phyloP scores from a whole-genome alignment of 805 yeast species.

The Suhomyces tanzawaensis region DNA sequence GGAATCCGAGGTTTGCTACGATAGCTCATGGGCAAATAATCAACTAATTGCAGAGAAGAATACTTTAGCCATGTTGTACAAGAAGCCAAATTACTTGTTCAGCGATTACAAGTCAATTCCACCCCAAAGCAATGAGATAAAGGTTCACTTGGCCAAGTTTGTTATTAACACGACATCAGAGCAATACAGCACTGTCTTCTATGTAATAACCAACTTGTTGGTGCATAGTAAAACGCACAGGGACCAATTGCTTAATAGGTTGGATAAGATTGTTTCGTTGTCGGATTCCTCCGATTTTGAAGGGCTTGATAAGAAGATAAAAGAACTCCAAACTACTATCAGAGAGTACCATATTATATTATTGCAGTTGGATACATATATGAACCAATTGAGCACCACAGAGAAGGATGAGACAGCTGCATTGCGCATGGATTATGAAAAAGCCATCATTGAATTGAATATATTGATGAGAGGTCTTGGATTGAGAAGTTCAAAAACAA shows the following conservation, averaged over 20 bases:
- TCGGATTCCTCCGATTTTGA: slow-evolving; percentile 36
- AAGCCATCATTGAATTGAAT: slow-evolving; percentile 31
- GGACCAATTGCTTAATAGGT: slow-evolving; percentile 36
- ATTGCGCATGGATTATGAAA: slow-evolving; percentile 33
- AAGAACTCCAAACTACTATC: slow-evolving; percentile 30
- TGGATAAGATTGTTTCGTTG: slow-evolving; percentile 36
- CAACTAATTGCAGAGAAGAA: slow-evolving; percentile 35
- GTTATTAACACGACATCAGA: slow-evolving; percentile 37
- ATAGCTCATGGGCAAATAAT: slow-evolving; percentile 14
- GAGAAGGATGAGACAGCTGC: slow-evolving; percentile 21
- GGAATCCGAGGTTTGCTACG: slow-evolving; percentile 59
- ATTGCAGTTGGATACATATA: slow-evolving; percentile 37
- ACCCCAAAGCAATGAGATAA: slow-evolving; percentile 27
- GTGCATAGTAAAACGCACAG: slow-evolving; percentile 25
- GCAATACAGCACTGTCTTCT: slow-evolving; percentile 38
- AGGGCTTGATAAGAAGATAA: slow-evolving; percentile 31
- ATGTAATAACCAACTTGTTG: slow-evolving; percentile 34
- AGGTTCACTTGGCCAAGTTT: slow-evolving; percentile 34
- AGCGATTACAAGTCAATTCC: slow-evolving; percentile 20
- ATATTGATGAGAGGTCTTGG: slow-evolving; percentile 33
- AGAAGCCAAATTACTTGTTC: slow-evolving; percentile 52
- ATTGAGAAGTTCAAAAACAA: slow-evolving; percentile 20
- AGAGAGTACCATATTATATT: slow-evolving; percentile 33
- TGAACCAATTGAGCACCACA: slow-evolving; percentile 16
- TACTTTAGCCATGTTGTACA: slow-evolving; percentile 43